Conservation (phyloP, 2,329 filamentous ascomycete species). For the Trichothecium roseum region DNA sequence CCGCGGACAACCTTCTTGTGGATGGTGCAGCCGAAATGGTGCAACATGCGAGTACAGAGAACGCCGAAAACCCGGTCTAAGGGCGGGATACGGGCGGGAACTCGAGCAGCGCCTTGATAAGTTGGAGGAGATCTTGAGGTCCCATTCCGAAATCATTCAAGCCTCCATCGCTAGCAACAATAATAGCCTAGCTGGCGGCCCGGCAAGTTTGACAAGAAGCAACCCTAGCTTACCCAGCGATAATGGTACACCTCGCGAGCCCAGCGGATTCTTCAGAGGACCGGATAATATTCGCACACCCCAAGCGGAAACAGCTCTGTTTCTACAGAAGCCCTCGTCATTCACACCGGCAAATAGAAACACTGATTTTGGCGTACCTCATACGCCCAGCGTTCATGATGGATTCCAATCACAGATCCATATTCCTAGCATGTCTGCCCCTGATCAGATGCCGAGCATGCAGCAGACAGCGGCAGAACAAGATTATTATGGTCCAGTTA, state of each 20-base stretch:
- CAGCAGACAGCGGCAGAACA: conserved; percentile 31
- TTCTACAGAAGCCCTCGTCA: conserved; percentile 49
- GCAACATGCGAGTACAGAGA: conserved; percentile 58
- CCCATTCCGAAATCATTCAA: conserved; percentile 58
- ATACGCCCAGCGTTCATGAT: conserved; percentile 37
- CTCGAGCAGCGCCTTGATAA: conserved; percentile 62
- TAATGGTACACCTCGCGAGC: conserved; percentile 43
- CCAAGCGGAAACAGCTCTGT: conserved; percentile 47
- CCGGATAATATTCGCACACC: conserved; percentile 40
- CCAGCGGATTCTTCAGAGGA: conserved; percentile 34
- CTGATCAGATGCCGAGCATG: conserved; percentile 22
- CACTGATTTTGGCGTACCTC: conserved; percentile 39
- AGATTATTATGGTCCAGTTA: conserved; percentile 34
- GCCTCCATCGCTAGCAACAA: conserved; percentile 32
- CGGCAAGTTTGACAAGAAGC: conserved; percentile 36
- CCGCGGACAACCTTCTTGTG: conserved; percentile 61
- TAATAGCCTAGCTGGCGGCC: conserved; percentile 16
- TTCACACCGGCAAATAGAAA: conserved; percentile 35
- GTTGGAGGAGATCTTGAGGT: conserved; percentile 54
- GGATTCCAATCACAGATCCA: conserved; percentile 34
- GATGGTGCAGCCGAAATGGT: conserved; percentile 56
- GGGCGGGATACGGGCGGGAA: conserved; percentile 62
- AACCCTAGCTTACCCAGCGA: conserved; percentile 43
- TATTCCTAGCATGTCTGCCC: conserved; percentile 26
- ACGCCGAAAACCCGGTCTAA: conserved; percentile 54